Conservation (phyloP, 2,329 filamentous ascomycete genomes). For the Dothistroma septosporum region DNA sequence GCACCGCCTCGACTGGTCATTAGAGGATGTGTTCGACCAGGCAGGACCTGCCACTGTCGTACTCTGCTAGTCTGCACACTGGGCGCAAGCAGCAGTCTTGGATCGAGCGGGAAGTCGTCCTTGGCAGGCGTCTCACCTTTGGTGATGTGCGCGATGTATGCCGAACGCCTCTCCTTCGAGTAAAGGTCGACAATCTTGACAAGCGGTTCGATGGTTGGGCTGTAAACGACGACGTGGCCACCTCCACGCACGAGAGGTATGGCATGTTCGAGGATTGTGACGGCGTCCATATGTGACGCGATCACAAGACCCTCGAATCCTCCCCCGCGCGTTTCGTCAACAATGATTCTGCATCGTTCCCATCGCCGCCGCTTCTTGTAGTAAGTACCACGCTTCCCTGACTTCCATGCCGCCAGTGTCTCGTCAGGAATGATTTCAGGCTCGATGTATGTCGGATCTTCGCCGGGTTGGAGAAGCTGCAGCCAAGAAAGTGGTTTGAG, state of each 20-base stretch:
- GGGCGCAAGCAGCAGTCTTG: conserved; percentile 73
- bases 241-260: conserved; percentile 80
- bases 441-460: conserved; percentile 70
- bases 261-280: conserved; percentile 67
- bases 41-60: conserved; percentile 83
- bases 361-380: conserved; percentile 85
- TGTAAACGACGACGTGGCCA: conserved; percentile 81
- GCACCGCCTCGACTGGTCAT: conserved; percentile 87
- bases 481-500: conserved; percentile 87
- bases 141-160: conserved; percentile 56
- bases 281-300: conserved; percentile 75
- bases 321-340: conserved; percentile 70
- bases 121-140: conserved; percentile 34
- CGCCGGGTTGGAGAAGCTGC: conserved; percentile 72
- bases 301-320: conserved; percentile 80
- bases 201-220: conserved; percentile 73
- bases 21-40: conserved; percentile 83
- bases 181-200: conserved; percentile 77
- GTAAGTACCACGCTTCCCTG: conserved; percentile 76
- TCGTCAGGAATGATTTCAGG: conserved; percentile 58
- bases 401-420: conserved; percentile 67
- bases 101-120: conserved; percentile 81
- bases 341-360: conserved; percentile 65
- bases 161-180: conserved; percentile 71
- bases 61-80: conserved; percentile 76